Percentiles rank a stretch among this genome's conserved stretches.
phyloP scores from a whole-genome alignment of 768 basidiomycete species.

The Rhodotorula diobovata region DNA sequence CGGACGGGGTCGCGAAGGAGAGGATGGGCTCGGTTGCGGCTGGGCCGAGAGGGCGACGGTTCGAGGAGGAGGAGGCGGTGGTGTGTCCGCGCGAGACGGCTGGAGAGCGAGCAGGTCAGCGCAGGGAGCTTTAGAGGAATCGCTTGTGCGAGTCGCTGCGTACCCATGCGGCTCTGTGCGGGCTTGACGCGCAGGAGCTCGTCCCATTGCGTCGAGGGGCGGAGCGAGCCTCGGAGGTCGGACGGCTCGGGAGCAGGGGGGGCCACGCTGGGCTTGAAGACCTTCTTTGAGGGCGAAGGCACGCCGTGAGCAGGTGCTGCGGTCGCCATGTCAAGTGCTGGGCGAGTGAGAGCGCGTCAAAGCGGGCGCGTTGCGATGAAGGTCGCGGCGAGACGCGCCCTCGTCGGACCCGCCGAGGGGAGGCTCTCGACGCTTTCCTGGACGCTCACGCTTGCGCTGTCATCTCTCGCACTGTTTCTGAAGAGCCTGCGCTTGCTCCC shows the following conservation, averaged over 20 bases:
- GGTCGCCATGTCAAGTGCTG: background rate
- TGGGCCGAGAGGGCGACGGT: conserved; percentile 22
- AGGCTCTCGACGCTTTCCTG: no score
- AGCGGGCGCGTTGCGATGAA: background rate
- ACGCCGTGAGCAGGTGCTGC: background rate
- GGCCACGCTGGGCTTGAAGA: background rate
- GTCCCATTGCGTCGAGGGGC: background rate
- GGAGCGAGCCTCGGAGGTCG: conserved; percentile 20
- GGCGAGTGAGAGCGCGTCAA: background rate
- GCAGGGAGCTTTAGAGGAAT: no score
- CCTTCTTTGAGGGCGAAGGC: conserved; percentile 19
- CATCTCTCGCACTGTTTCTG: no score
- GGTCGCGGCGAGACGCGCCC: background rate
- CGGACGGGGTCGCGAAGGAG: conserved; percentile 1
- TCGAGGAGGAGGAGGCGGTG: background rate
- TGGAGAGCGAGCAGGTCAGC: background rate
- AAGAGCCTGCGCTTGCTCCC: no score
- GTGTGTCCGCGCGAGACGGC: conserved; percentile 3
- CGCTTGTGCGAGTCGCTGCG: background rate
- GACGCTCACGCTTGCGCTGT: no score
- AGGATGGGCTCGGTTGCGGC: conserved; percentile 18
- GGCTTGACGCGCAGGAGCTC: background rate
- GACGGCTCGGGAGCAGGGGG: background rate
- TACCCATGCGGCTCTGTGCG: conserved; percentile 7
- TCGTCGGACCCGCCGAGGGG: background rate